These are phyloP conservation scores for Adenanthera pavonina DNA, from an alignment of 306 rosid species.

Conservation along the genomic window DNA sequence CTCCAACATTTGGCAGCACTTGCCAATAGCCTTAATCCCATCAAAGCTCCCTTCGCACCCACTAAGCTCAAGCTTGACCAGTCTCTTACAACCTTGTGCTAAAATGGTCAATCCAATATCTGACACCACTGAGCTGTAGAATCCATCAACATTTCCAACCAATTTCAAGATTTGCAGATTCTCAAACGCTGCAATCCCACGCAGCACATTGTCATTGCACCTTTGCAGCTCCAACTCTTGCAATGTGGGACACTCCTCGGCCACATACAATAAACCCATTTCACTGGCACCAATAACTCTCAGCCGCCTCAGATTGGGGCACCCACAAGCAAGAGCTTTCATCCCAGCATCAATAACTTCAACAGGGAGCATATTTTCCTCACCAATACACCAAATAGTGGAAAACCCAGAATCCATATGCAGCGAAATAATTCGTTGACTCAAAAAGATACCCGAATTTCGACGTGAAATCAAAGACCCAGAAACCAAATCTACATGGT, in stretches of 20 bases:
- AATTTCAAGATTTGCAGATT: slow-evolving; percentile 82
- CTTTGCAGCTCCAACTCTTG: slow-evolving; percentile 81
- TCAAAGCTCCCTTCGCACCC: slow-evolving; percentile 97
- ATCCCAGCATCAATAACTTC: slow-evolving; percentile 82
- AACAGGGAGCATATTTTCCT: slow-evolving; percentile 63
- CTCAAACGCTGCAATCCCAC: slow-evolving; percentile 82
- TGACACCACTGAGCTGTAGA: slow-evolving; percentile 73
- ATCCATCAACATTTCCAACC: slow-evolving; percentile 70
- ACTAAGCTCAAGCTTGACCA: slow-evolving; percentile 88
- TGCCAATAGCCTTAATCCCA: slow-evolving; percentile 93
- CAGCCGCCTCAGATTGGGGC: slow-evolving; percentile 81
- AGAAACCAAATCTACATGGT: slow-evolving; percentile 68
- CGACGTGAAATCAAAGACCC: slow-evolving; percentile 60
- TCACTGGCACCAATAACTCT: slow-evolving; percentile 75
- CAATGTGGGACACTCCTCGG: slow-evolving; percentile 80
- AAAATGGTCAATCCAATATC: slow-evolving; percentile 92
- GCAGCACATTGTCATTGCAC: slow-evolving; percentile 74
- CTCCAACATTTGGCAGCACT: slow-evolving; percentile 94
- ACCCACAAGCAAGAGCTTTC: slow-evolving; percentile 60
- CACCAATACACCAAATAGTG: slow-evolving; percentile 48
- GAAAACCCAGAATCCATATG: slow-evolving; percentile 53
- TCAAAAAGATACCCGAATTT: slow-evolving; percentile 63
- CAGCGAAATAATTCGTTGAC: slow-evolving; percentile 50
- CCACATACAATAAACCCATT: slow-evolving; percentile 73
- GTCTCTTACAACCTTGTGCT: slow-evolving; percentile 88